Evolutionary conservation across 2,329 filamentous ascomycete genomes (phyloP).

Genomic region (Ophiostoma angusticollis): DNA sequence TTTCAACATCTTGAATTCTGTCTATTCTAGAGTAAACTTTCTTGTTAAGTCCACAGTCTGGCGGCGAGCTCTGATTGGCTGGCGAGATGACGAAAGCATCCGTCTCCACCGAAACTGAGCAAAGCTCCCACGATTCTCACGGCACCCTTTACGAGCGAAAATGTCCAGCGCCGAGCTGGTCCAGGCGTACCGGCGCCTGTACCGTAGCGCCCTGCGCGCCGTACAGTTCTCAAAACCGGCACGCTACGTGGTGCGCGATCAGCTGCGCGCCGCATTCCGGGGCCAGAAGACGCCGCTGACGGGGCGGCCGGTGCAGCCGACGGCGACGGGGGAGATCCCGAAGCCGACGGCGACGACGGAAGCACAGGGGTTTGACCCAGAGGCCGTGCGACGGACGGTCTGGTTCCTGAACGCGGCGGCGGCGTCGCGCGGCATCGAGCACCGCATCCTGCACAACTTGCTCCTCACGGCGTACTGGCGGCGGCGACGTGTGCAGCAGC

Average conservation of each 20-base stretch:
- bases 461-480: conserved; percentile 35
- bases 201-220: conserved; percentile 53
- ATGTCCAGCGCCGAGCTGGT: conserved; percentile 34
- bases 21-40: background rate
- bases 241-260: conserved; percentile 47
- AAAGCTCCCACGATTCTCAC: no score
- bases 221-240: conserved; percentile 59
- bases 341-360: conserved; percentile 17
- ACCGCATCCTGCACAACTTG: conserved; percentile 58
- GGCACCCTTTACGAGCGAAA: no score
- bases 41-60: background rate
- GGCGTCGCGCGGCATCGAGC: conserved; percentile 52
- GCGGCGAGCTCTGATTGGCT: conserved; percentile 1
- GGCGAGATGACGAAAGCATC: background rate
- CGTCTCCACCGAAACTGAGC: no score
- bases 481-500: conserved; percentile 15
- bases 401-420: conserved; percentile 58
- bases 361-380: conserved; percentile 29
- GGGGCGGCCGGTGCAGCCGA: conserved; percentile 21
- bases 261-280: conserved; percentile 47
- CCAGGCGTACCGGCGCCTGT: conserved; percentile 57
- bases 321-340: background rate
- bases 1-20: no score
- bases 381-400: conserved; percentile 49
- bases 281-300: conserved; percentile 7